A percentile compares a stretch with the other conserved stretches of the same genome.
Conservation (phyloP, 352 stramenopile genomes). For the Phytophthora kernoviae region DNA sequence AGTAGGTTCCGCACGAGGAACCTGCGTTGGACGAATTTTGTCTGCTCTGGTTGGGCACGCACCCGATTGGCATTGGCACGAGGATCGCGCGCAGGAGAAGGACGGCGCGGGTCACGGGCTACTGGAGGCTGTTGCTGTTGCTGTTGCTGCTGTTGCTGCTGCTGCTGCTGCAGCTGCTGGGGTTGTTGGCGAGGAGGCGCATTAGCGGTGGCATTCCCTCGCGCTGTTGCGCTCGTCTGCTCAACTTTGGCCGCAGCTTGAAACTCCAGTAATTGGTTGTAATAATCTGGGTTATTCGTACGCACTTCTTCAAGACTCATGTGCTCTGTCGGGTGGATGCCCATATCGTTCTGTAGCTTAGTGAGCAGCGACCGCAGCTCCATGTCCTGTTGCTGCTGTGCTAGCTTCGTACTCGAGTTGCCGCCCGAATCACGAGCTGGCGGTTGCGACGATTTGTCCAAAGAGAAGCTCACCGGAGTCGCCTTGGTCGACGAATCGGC, state of each 20-base stretch:
- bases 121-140: slow-evolving; percentile 19
- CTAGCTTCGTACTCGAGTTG: slow-evolving; percentile 20
- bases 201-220: slow-evolving; percentile 8
- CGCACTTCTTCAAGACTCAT: slow-evolving; percentile 88
- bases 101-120: slow-evolving; percentile 36
- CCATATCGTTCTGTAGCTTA: slow-evolving; percentile 89
- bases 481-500: slow-evolving; percentile 44
- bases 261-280: slow-evolving; percentile 80
- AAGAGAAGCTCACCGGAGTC: slow-evolving; percentile 57
- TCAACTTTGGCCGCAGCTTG: slow-evolving; percentile 45
- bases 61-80: slow-evolving; percentile 19
- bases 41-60: slow-evolving; percentile 7
- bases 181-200: slow-evolving; percentile 20
- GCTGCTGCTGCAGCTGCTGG: slow-evolving; percentile 4
- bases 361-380: slow-evolving; percentile 80
- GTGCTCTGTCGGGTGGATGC: slow-evolving; percentile 85
- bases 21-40: slow-evolving; percentile 17
- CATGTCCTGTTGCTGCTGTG: slow-evolving; percentile 67
- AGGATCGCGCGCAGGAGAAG: slow-evolving; percentile 31
- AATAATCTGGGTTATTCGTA: slow-evolving; percentile 86
- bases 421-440: slow-evolving; percentile 4
- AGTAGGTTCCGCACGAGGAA: slow-evolving; percentile 17
- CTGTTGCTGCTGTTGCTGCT: slow-evolving; percentile 1
- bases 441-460: slow-evolving; percentile 30
- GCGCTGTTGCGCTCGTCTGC: slow-evolving; percentile 9